phyloP scores from a whole-genome alignment of 2,329 filamentous ascomycete species.

The Arthrocladium fulminans region DNA sequence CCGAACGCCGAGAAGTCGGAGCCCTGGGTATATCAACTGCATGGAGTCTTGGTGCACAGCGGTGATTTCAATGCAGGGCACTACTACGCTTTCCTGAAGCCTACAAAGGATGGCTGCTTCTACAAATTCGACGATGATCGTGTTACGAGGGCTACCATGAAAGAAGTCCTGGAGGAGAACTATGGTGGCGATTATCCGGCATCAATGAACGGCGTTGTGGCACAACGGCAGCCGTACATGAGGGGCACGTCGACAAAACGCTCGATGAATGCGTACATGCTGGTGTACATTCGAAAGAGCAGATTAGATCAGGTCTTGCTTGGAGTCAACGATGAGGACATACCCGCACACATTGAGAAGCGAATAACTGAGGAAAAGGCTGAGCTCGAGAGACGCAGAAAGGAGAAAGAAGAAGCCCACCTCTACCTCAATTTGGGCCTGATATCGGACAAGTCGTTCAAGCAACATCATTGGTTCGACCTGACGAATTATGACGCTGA shows the following conservation, averaged over 20 bases:
- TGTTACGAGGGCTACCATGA: conserved; percentile 84
- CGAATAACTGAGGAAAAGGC: conserved; percentile 75
- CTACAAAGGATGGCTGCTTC: conserved; percentile 84
- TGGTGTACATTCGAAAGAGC: conserved; percentile 90
- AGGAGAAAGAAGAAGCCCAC: conserved; percentile 89
- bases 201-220: conserved; percentile 47
- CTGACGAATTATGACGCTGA: conserved; percentile 60
- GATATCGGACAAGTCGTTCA: conserved; percentile 73
- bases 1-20: conserved; percentile 67
- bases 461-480: conserved; percentile 73
- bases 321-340: conserved; percentile 65
- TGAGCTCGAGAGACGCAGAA: conserved; percentile 64
- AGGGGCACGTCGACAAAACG: conserved; percentile 56
- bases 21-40: conserved; percentile 82
- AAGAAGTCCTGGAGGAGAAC: conserved; percentile 92
- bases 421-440: conserved; percentile 80
- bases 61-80: conserved; percentile 95
- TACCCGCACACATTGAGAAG: conserved; percentile 69
- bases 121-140: conserved; percentile 97
- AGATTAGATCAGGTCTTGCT: conserved; percentile 74
- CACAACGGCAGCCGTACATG: conserved; percentile 56
- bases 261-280: conserved; percentile 90
- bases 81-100: conserved; percentile 96
- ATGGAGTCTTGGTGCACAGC: conserved; percentile 92
- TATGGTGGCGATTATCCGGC: conserved; percentile 76